Base-by-base conservation (phyloP, 1,284 basidiomycete genomes). In the Omphalotus olearius region DNA sequence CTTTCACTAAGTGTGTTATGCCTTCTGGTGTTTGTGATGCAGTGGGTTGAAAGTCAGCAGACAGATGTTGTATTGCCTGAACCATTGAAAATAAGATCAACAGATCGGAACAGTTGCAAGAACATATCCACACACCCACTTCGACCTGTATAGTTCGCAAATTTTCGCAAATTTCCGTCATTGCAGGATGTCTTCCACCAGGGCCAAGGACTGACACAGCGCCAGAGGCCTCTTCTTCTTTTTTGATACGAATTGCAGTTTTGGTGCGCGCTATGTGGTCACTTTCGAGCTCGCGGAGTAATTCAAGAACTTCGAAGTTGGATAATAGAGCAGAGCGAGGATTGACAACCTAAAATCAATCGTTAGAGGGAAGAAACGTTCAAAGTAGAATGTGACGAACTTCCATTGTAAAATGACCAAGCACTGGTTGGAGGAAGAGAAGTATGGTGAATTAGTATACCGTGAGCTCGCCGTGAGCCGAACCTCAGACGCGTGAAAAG, bases 131-230 rank as follows among this genome's bases (percentile, higher is more conserved):
- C 36, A 47, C 4, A 63, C 78, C 56, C 62, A 92, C 92, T 79
- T 97, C 89, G 56, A 94, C 85, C 64, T 94, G 89, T 38, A 96
- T 77, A 11, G 93, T 96, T 50, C 93, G 76, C 52, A 97, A 63
- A 63, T 97, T 95, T 63, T 93, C 83, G 56, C 79, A 78, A 33
- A 86, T 74, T 53, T 83, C 80, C 38, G 79, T 74, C 48, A 72
- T 64, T 58, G 73, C 64, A 50, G 69, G 55, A 51, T 66, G 66
- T 57, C 64, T 65, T 14, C 63, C 61, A 14, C 57, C 59, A 9
- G 56, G 54, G 9, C 57, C 54, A 60, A 64, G 56, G 38, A 65
- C 57, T 2, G 64, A 48, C 18, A 57, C 59, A 5, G 56, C 57
- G 44, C 70, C 73, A 7, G 68, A 62, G 6, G 70, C 65, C 53